Evolutionary conservation across 768 basidiomycete genomes (phyloP), one percentile per base, ranked within the genome.

Genomic region (Lyophyllum atratum): DNA sequence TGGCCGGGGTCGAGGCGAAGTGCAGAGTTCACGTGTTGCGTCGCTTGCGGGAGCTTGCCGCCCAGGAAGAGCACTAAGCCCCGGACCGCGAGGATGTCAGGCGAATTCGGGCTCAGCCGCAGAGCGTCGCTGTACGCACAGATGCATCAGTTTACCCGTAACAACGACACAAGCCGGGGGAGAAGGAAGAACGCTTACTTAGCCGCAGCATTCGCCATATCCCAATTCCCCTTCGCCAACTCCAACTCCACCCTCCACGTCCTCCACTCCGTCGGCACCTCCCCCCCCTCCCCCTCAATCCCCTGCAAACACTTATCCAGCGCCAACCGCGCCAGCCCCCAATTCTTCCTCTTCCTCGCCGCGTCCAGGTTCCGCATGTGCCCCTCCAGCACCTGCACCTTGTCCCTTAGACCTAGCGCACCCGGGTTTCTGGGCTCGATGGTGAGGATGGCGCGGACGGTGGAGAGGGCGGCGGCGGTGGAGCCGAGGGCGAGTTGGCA

Each of bases 401-500:
- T 85, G 22, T 77, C 78, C 54, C 83, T 79, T 21, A 93, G 79
- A 67, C 86, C 83, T 31, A 81, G 56, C 1, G 88, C 88, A 1
- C 78, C 72, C 1, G 78, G 59, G 61, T 92, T 92, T 29, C 70
- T 72, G 0, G 89, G 83, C 54, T 93, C 91, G 49, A 89, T 54
- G 4, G 80, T 64, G 26, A 91, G 74, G 17, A 85, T 82, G 10
- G 76, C 69, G n/a, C 86, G 80, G 46, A 93, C 75, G 0, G 87
- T 84, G 8, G 86, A 85, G 14, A 85, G 76, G 1, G 92, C 89
- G 12, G 85, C 82, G 1, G 81, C 80, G 0, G 88, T 78, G 1
- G 83, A 80, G 2, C 91, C 93, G 7, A 92, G 78, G 0, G 91
- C 90, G 15, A 93, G 77, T 59, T 95, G 93, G 70, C 93, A 95